phyloP scores from a whole-genome alignment of 2,329 filamentous ascomycete species.

The Clathrospora elynae region DNA sequence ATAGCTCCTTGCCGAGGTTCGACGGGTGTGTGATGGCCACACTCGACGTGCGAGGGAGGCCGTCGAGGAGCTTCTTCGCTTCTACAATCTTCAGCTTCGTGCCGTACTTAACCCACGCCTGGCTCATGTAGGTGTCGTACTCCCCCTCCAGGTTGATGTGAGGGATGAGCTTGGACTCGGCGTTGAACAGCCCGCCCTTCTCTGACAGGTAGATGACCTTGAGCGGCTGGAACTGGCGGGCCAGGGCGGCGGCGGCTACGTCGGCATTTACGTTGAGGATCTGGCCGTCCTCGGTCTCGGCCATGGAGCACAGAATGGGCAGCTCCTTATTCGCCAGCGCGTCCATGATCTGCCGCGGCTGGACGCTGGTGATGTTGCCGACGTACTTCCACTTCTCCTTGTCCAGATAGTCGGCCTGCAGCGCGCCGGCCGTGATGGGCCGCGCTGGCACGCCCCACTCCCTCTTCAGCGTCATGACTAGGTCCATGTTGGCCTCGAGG shows the following conservation, averaged over 20 bases:
- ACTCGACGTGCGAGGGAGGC: slow-evolving; percentile 86
- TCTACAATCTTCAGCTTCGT: slow-evolving; percentile 97
- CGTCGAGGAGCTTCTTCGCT: slow-evolving; percentile 89
- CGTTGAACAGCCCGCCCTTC: slow-evolving; percentile 94
- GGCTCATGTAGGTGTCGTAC: slow-evolving; percentile 88
- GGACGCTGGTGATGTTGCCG: slow-evolving; percentile 91
- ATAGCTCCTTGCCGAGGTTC: slow-evolving; percentile 93
- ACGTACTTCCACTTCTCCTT: slow-evolving; percentile 96
- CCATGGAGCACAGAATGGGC: slow-evolving; percentile 94
- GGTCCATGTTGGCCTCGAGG: slow-evolving; percentile 90
- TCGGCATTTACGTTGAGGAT: slow-evolving; percentile 98
- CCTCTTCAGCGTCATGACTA: slow-evolving; percentile 82
- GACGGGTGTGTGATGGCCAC: slow-evolving; percentile 97
- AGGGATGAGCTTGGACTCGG: slow-evolving; percentile 94
- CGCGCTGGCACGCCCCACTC: slow-evolving; percentile 86
- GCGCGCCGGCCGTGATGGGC: slow-evolving; percentile 86
- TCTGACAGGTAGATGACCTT: slow-evolving; percentile 99
- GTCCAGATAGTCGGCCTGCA: slow-evolving; percentile 92
- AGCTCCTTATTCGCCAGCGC: slow-evolving; percentile 86
- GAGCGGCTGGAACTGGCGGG: slow-evolving; percentile 83
- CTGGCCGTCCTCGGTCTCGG: slow-evolving; percentile 87
- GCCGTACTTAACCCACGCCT: slow-evolving; percentile 93
- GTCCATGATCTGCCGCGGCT: slow-evolving; percentile 86
- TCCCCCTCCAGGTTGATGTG: slow-evolving; percentile 97
- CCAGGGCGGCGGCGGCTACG: slow-evolving; percentile 91